Evolutionary conservation across 140 eudicot genomes (phyloP).

Genomic region (Bidens hawaiensis): DNA sequence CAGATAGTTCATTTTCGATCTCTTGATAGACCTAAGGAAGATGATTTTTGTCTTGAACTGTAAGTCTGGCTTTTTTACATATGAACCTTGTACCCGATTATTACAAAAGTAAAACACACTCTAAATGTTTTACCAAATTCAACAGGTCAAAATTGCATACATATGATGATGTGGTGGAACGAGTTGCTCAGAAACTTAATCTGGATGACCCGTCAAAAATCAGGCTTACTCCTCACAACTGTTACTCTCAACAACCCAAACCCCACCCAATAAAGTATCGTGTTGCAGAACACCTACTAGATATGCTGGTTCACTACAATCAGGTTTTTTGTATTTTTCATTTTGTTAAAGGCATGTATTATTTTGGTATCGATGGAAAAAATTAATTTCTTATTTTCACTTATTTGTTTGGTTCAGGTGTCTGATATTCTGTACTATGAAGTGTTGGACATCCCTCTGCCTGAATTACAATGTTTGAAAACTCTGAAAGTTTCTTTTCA

Average conservation of each 20-base stretch:
- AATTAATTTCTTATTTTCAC: neutral
- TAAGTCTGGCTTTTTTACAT: slow-evolving; percentile 22
- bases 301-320: slow-evolving; percentile 64
- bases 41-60: slow-evolving; percentile 62
- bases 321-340: slow-evolving; percentile 35
- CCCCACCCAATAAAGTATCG: slow-evolving; percentile 66
- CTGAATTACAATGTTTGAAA: slow-evolving; percentile 62
- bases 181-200: slow-evolving; percentile 48
- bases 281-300: slow-evolving; percentile 50
- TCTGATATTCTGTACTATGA: slow-evolving; percentile 67
- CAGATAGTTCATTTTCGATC: slow-evolving; percentile 55
- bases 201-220: slow-evolving; percentile 64
- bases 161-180: slow-evolving; percentile 64
- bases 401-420: slow-evolving; percentile 30
- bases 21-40: slow-evolving; percentile 59
- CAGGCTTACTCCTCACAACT: slow-evolving; percentile 76
- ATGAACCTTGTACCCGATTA: slow-evolving; percentile 15
- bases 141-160: slow-evolving; percentile 59
- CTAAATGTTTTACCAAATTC: neutral
- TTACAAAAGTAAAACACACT: neutral
- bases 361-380: neutral
- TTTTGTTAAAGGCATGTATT: neutral
- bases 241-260: slow-evolving; percentile 70
- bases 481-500: slow-evolving; percentile 60
- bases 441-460: slow-evolving; percentile 66